A percentile compares a stretch with the other conserved stretches of the same genome.
Conservation (phyloP, 352 stramenopile species). For the Phytophthora palmivora region DNA sequence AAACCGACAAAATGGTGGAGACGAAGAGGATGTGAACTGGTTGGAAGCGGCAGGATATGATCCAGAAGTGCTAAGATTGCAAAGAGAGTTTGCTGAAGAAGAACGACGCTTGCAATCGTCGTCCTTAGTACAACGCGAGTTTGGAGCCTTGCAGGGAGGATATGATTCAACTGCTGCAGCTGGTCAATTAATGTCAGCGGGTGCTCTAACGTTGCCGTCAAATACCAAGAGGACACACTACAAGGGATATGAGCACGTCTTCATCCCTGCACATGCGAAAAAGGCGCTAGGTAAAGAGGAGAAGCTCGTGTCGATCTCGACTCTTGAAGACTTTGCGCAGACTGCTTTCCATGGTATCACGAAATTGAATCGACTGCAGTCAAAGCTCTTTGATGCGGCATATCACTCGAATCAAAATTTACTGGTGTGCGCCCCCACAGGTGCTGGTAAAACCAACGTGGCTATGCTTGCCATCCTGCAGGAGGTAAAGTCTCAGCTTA, state of each 20-base stretch:
- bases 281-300: constrained; percentile 66
- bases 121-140: constrained; percentile 78
- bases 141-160: constrained; percentile 70
- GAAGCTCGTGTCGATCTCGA: constrained; percentile 65
- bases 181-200: constrained; percentile 67
- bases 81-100: constrained; percentile 76
- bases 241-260: constrained; percentile 87
- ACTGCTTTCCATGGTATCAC: constrained; percentile 80
- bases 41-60: constrained; percentile 83
- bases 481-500: constrained; percentile 84
- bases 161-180: constrained; percentile 74
- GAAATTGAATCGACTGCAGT: constrained; percentile 98
- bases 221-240: constrained; percentile 79
- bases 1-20: constrained; percentile 42
- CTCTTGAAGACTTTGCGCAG: constrained; percentile 78
- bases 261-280: constrained; percentile 76
- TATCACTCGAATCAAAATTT: constrained; percentile 98
- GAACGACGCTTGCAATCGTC: constrained; percentile 65
- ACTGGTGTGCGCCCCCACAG: constrained; percentile 93
- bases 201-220: constrained; percentile 56
- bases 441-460: constrained; percentile 99
- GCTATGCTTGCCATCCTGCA: constrained; percentile 97
- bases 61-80: constrained; percentile 73
- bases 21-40: constrained; percentile 65
- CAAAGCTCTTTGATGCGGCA: constrained; percentile 95